Percentiles rank a stretch among this genome's conserved stretches.
Evolutionary conservation across 345 rosid species (phyloP).

Genomic region (Alliaria petiolata): DNA sequence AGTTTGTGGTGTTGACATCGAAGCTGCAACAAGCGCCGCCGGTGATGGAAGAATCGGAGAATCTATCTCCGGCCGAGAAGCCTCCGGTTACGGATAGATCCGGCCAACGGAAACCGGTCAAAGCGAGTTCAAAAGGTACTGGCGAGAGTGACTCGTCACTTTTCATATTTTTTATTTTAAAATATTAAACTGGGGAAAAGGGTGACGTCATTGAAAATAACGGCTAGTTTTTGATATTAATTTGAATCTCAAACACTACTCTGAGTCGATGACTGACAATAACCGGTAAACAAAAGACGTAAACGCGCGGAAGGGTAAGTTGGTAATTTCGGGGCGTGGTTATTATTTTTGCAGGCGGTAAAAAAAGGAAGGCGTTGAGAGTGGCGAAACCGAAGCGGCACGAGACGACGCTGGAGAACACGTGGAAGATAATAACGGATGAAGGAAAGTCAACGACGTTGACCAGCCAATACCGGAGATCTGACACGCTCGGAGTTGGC

Average conservation of each 20-base stretch:
- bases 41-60: slow-evolving; percentile 30
- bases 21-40: slow-evolving; percentile 21
- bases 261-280: too few species aligned
- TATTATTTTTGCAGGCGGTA: neutral
- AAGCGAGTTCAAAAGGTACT: slow-evolving; percentile 55
- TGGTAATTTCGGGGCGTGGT: neutral
- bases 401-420: neutral
- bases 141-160: neutral
- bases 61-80: slow-evolving; percentile 40
- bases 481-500: slow-evolving; percentile 22
- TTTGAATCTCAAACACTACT: slow-evolving; percentile 15
- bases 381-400: slow-evolving; percentile 26
- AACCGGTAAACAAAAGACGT: too few species aligned
- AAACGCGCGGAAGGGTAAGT: neutral
- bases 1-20: slow-evolving; percentile 31
- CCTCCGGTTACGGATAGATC: slow-evolving; percentile 35
- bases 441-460: slow-evolving; percentile 52
- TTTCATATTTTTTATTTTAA: neutral
- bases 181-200: neutral
- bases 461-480: slow-evolving; percentile 45
- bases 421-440: slow-evolving; percentile 10
- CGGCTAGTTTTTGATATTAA: slow-evolving; percentile 1
- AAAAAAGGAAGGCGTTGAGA: slow-evolving; percentile 2
- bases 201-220: slow-evolving; percentile 6
- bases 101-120: slow-evolving; percentile 29